Evolutionary conservation across 2,329 filamentous ascomycete genomes (phyloP).

Genomic region (Akanthomyces dipterigenus): DNA sequence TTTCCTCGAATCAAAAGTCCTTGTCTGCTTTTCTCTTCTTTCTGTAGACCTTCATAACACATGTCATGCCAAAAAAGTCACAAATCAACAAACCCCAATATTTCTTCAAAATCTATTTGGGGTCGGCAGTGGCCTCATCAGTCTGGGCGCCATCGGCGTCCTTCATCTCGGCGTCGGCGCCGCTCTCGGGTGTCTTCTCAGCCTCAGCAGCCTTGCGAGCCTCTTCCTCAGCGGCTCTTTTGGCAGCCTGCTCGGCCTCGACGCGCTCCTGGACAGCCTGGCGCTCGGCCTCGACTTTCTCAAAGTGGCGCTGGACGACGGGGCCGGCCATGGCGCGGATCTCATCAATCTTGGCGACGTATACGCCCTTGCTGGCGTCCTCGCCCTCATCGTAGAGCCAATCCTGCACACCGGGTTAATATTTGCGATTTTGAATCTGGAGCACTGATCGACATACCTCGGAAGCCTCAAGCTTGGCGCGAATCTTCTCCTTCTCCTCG

Average conservation of each 20-base stretch:
- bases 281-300: conserved; percentile 85
- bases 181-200: conserved; percentile 40
- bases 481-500: conserved; percentile 84
- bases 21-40: conserved; percentile 13
- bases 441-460: conserved; percentile 61
- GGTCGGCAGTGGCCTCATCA: conserved; percentile 35
- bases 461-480: conserved; percentile 70
- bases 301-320: conserved; percentile 88
- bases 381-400: conserved; percentile 98
- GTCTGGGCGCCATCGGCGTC: conserved; percentile 47
- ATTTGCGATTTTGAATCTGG: background rate
- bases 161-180: conserved; percentile 57
- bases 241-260: conserved; percentile 72
- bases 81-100: background rate
- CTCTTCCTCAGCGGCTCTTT: conserved; percentile 56
- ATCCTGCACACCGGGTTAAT: conserved; percentile 52
- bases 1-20: conserved; percentile 8
- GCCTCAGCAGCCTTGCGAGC: conserved; percentile 46
- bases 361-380: conserved; percentile 87
- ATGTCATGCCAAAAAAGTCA: conserved; percentile 12
- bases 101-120: conserved; percentile 24
- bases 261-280: conserved; percentile 68
- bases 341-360: conserved; percentile 92
- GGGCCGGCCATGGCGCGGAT: conserved; percentile 86
- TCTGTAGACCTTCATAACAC: conserved; percentile 16